phyloP scores from a whole-genome alignment of 2,329 filamentous ascomycete species.

The Aspergillus tubingensis region DNA sequence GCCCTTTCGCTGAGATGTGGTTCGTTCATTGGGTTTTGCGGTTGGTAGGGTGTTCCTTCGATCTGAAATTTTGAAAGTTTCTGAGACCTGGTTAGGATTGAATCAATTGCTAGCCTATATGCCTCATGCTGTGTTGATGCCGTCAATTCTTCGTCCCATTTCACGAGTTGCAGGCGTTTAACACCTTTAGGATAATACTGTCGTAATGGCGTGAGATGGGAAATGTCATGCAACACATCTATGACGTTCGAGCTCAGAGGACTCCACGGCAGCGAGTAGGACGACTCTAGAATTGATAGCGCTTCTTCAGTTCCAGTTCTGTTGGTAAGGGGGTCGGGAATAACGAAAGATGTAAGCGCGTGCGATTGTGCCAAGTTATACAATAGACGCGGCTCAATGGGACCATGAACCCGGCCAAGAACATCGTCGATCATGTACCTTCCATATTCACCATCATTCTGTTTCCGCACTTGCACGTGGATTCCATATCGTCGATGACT shows the following conservation, averaged over 20 bases:
- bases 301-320: slow-evolving; percentile 65
- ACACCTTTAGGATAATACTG: slow-evolving; percentile 48
- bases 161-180: slow-evolving; percentile 47
- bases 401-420: slow-evolving; percentile 59
- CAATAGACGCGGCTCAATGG: slow-evolving; percentile 56
- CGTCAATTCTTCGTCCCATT: slow-evolving; percentile 46
- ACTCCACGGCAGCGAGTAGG: slow-evolving; percentile 54
- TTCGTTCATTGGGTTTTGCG: not conserved
- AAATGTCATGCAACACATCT: slow-evolving; percentile 28
- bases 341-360: slow-evolving; percentile 59
- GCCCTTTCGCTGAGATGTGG: slow-evolving; percentile 18
- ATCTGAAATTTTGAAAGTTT: slow-evolving; percentile 11
- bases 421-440: slow-evolving; percentile 57
- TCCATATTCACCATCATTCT: slow-evolving; percentile 43
- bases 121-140: slow-evolving; percentile 45
- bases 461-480: slow-evolving; percentile 49
- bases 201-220: slow-evolving; percentile 40
- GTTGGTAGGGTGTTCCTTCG: not conserved
- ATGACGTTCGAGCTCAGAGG: slow-evolving; percentile 26
- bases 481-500: slow-evolving; percentile 29
- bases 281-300: slow-evolving; percentile 52
- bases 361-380: slow-evolving; percentile 63
- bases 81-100: slow-evolving; percentile 11
- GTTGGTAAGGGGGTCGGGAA: slow-evolving; percentile 60
- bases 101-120: slow-evolving; percentile 19